Evolutionary conservation across 2,329 filamentous ascomycete genomes (phyloP).

Genomic region (Colletotrichum theobromicola): DNA sequence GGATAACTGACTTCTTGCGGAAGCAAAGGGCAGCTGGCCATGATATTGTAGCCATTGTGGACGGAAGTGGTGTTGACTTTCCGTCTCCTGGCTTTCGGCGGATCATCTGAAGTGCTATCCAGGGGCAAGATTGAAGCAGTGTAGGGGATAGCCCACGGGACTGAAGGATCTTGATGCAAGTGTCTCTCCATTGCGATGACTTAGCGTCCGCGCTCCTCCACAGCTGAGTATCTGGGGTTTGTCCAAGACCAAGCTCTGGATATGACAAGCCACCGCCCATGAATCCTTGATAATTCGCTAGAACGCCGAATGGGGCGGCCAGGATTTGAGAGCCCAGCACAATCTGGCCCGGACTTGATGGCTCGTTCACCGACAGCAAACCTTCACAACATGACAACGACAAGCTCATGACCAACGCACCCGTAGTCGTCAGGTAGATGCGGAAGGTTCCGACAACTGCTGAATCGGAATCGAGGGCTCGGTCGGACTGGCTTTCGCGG

Average conservation of each 20-base stretch:
- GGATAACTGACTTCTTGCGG: constrained; percentile 49
- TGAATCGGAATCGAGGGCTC: neutral
- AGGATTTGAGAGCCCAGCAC: constrained; percentile 51
- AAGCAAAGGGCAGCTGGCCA: constrained; percentile 63
- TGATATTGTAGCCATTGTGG: constrained; percentile 45
- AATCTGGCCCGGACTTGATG: constrained; percentile 41
- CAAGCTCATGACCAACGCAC: constrained; percentile 56
- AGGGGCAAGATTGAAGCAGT: constrained; percentile 48
- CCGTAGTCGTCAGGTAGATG: constrained; percentile 61
- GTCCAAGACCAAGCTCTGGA: constrained; percentile 43
- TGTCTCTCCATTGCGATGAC: constrained; percentile 52
- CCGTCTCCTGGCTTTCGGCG: constrained; percentile 48
- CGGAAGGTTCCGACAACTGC: constrained; percentile 50
- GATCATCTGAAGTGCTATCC: constrained; percentile 57
- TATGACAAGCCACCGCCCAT: constrained; percentile 37
- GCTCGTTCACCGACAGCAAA: constrained; percentile 51
- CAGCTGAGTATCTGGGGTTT: constrained; percentile 59
- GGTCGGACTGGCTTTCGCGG: constrained; percentile 4
- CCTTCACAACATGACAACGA: constrained; percentile 52
- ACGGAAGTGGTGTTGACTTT: constrained; percentile 40
- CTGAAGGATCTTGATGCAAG: constrained; percentile 56
- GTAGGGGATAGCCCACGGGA: constrained; percentile 53
- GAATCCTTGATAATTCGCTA: constrained; percentile 46
- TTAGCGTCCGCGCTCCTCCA: constrained; percentile 47
- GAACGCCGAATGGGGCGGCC: constrained; percentile 59